Evolutionary conservation across 805 yeast species (phyloP), one percentile per base, ranked within the genome.

Genomic region (Soucietia sequanensis): DNA sequence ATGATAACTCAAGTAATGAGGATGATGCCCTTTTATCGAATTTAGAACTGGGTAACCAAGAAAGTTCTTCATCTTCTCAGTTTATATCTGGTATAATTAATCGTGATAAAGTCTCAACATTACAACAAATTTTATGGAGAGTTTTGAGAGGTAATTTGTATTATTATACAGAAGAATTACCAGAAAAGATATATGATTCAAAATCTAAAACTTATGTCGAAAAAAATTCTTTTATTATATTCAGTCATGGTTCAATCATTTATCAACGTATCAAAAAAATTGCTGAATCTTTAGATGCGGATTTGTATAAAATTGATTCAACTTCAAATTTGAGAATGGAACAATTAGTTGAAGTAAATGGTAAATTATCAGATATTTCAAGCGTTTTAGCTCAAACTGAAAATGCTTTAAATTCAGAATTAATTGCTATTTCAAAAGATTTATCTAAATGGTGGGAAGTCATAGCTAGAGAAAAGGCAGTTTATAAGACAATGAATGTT

Each of bases 111-210:
- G 71, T 88, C 18, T 76, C 73, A 11, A 70, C 82, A 2, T 68
- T 93, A 43, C 89, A 89, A 55, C 84, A 80, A 50, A 87, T 93
- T 37, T 65, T 89, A 31, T 93, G 96, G 95, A 77, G 99, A 63
- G 80, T 88, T 13, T 73, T 91, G 43, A 80, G 99, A 58, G 99
- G 99, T 53, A 93, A 93, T 58, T 68, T 95, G 45, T 87, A 76
- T 52, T 76, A 90, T 58, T 81, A 81, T 46, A 76, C 84, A 43
- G 74, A 76, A 31, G 93, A 85, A 46, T 78, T 91, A 39, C 75
- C 75, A 5, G 85, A 83, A 48, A 76, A 80, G 14, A 63, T 88
- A 33, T 76, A 75, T 51, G 95, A 87, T 49, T 58, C 75, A 27
- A 72, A 78, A 50, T 50, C 80, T 15, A 76, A 76, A 32, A 70